A percentile compares a stretch with the other conserved stretches of the same genome.
These are phyloP conservation scores for Trametes elegans DNA, from an alignment of 768 basidiomycete genomes.

Conservation along the genomic window DNA sequence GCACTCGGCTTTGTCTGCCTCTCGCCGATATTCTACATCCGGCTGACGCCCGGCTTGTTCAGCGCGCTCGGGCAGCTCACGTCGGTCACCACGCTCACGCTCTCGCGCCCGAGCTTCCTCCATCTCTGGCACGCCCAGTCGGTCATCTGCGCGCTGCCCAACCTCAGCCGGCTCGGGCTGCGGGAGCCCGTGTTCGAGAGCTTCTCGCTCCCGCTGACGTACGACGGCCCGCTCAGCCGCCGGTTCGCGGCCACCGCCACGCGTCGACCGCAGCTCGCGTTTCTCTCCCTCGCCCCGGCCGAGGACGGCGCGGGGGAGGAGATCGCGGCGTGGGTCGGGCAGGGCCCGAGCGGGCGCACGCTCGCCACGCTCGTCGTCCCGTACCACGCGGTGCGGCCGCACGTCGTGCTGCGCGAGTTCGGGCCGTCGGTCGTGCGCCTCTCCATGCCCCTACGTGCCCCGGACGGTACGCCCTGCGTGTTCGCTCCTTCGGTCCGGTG, in stretches of 20 bases:
- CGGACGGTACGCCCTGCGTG: not conserved
- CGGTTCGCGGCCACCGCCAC: not conserved
- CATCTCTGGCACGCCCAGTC: constrained; percentile 1
- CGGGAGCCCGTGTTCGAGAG: not conserved
- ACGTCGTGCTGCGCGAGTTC: not conserved
- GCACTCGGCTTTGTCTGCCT: not conserved
- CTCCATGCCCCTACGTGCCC: not conserved
- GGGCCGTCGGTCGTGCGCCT: not conserved
- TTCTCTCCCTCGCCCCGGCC: not conserved
- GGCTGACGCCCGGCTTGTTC: not conserved
- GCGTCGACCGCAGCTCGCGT: not conserved
- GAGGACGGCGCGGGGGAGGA: not conserved
- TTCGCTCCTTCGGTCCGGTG: not conserved
- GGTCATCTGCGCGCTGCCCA: not conserved
- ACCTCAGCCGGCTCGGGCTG: not conserved
- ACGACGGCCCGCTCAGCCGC: not conserved
- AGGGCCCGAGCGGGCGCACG: not conserved
- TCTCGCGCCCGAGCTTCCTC: not conserved
- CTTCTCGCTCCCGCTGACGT: not conserved
- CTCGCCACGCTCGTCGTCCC: not conserved
- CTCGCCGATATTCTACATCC: not conserved
- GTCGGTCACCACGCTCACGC: not conserved
- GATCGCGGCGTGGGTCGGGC: not conserved
- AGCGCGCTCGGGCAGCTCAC: not conserved
- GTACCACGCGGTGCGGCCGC: not conserved